These are phyloP conservation scores for Ogataea saltuana DNA, from an alignment of 805 yeast species.

Conservation along the genomic window DNA sequence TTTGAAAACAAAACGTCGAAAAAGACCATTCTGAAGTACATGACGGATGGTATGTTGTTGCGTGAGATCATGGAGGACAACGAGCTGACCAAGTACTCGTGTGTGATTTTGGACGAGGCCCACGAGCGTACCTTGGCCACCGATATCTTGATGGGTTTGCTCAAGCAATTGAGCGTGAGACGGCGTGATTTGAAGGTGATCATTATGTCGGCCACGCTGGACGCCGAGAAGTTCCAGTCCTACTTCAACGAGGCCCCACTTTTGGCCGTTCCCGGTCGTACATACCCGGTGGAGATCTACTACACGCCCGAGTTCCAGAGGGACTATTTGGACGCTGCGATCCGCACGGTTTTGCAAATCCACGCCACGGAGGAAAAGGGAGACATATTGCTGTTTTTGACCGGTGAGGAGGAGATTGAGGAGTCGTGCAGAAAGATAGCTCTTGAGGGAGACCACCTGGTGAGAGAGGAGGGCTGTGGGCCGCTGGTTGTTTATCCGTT, in stretches of 20 bases:
- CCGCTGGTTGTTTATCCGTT: conserved; percentile 88
- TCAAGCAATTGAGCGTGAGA: conserved; percentile 76
- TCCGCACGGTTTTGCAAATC: conserved; percentile 91
- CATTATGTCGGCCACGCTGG: conserved; percentile 96
- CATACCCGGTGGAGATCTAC: conserved; percentile 94
- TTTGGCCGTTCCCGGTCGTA: conserved; percentile 96
- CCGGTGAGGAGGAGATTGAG: conserved; percentile 98
- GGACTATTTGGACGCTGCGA: conserved; percentile 92
- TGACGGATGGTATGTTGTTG: conserved; percentile 98
- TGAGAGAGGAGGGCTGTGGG: conserved; percentile 88
- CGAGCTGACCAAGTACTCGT: conserved; percentile 73
- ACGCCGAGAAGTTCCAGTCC: conserved; percentile 91
- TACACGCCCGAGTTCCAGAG: conserved; percentile 96
- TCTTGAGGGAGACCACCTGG: conserved; percentile 84
- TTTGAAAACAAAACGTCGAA: conserved; percentile 85
- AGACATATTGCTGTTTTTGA: conserved; percentile 80
- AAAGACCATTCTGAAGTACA: conserved; percentile 84
- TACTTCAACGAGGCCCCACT: conserved; percentile 92
- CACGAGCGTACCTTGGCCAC: conserved; percentile 97
- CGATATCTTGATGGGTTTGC: conserved; percentile 92
- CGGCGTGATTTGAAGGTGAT: conserved; percentile 89
- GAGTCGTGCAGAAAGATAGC: conserved; percentile 90
- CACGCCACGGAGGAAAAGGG: conserved; percentile 97
- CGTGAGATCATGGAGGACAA: conserved; percentile 98
- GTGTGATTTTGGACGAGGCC: conserved; percentile 94